Base-by-base conservation (phyloP, 441 rosid species). In the Pelargonium australe region DNA sequence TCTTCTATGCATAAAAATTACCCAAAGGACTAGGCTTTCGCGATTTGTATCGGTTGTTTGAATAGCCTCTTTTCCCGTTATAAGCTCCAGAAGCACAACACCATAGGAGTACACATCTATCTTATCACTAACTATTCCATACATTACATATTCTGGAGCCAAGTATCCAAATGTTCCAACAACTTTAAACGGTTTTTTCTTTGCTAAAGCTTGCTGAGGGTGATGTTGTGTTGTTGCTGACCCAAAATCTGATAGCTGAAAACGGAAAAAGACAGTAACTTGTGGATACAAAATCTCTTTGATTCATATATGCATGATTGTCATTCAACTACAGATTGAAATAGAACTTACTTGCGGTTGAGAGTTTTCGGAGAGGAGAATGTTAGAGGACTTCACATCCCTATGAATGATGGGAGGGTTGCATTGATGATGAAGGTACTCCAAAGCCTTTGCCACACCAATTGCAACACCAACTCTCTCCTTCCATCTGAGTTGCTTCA, bases 91-190 rank as follows among this genome's bases (percentile, higher is more conserved):
- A 16, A 83, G 84, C 66, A 80, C 82, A 68, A 83, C 82, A 44
- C 85, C 86, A 66, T 67, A 81, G n/a, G 83, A 75, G 73, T 83
- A 81, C 20, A 83, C 80, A 61, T 81, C 83, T 37, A 76, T 74
- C 77, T 81, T 83, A 69, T 80, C 85, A 28, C 79, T 82, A 64
- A 81, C 73, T 67, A 79, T 71, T 62, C 82, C 81, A 19, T 72
- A 78, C 78, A 80, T 79, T 69, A 80, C 51, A 60, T 83, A 78
- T 70, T 80, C 86, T 0, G 84, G 85, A 12, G 81, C 83, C 66
- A 75, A 44, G 78, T 80, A 82, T 49, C 79, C 85, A 7, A 77
- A 77, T 7, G 78, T 80, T 64, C 75, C 76, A 14, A 76, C 76
- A 43, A 78, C 66, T 14, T 69, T 68, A 13, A 64, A 45, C 68